phyloP scores from a whole-genome alignment of 345 rosid genomes.

The Citrus medica region DNA sequence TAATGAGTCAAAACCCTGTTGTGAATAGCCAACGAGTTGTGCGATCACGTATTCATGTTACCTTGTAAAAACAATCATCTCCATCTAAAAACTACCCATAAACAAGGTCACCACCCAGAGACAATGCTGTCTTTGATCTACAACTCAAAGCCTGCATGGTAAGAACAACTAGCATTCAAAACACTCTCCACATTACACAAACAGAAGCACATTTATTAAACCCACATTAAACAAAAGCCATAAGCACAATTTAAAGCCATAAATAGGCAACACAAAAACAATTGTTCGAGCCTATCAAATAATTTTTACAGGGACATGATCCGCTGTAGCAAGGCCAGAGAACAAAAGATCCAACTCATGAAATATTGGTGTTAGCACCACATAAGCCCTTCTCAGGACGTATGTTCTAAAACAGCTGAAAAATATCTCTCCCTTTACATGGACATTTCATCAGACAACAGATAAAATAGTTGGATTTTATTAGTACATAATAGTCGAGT shows the following conservation, averaged over 20 bases:
- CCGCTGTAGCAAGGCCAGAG: neutral
- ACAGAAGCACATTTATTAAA: conserved; percentile 7
- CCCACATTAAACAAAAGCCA: conserved; percentile 6
- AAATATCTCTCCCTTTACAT: conserved; percentile 12
- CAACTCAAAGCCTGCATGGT: neutral
- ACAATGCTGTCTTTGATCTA: neutral
- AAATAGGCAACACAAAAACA: neutral
- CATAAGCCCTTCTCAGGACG: neutral
- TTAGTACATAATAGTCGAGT: conserved; percentile 9
- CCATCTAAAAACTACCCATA: neutral
- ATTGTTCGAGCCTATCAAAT: neutral
- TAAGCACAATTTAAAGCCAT: neutral
- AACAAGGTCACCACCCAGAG: neutral
- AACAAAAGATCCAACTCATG: conserved; percentile 9
- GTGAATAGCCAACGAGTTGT: neutral
- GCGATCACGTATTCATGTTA: no score
- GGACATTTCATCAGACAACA: conserved; percentile 9
- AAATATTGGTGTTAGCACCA: neutral
- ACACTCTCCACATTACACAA: neutral
- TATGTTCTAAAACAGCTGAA: neutral
- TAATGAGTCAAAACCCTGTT: neutral
- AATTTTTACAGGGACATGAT: conserved; percentile 6
- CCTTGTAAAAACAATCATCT: neutral
- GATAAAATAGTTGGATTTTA: conserved; percentile 19
- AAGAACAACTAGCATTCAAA: neutral